phyloP scores from a whole-genome alignment of 2,329 filamentous ascomycete genomes.

The Stagonosporopsis tanaceti region DNA sequence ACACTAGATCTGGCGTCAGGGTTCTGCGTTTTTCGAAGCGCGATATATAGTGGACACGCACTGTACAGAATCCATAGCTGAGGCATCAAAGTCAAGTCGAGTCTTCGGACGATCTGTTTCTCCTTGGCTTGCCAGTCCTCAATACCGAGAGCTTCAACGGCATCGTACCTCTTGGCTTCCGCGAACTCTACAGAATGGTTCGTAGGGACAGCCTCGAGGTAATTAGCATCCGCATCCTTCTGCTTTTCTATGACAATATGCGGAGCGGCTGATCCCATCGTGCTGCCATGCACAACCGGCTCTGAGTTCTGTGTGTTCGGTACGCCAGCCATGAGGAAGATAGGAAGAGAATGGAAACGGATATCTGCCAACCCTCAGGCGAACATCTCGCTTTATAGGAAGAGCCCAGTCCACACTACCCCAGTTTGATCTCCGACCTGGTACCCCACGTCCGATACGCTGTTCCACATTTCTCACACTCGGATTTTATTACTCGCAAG shows the following conservation, averaged over 20 bases:
- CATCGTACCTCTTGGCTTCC: slow-evolving; percentile 3
- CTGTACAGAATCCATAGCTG: slow-evolving; percentile 26
- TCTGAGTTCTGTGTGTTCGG: background rate
- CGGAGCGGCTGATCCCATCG: background rate
- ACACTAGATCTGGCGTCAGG: background rate
- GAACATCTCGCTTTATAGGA: background rate
- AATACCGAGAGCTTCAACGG: slow-evolving; percentile 19
- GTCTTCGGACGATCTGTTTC: slow-evolving; percentile 13
- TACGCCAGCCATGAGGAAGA: background rate
- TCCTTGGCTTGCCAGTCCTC: slow-evolving; percentile 21
- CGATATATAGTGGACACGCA: background rate
- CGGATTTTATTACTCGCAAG: background rate
- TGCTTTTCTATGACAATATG: background rate
- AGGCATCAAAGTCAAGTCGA: slow-evolving; percentile 22
- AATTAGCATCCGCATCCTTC: background rate
- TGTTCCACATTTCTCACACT: slow-evolving; percentile 2
- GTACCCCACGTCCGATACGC: slow-evolving; percentile 6
- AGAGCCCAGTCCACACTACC: slow-evolving; percentile 3
- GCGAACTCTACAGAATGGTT: background rate
- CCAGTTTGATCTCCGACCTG: slow-evolving; percentile 7
- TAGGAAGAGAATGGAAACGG: background rate
- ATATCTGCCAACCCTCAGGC: background rate
- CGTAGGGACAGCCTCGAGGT: background rate
- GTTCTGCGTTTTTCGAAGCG: background rate
- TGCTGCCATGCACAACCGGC: slow-evolving; percentile 2